Evolutionary conservation across 805 yeast genomes (phyloP).

Genomic region (Kodamaea kakaduensis): DNA sequence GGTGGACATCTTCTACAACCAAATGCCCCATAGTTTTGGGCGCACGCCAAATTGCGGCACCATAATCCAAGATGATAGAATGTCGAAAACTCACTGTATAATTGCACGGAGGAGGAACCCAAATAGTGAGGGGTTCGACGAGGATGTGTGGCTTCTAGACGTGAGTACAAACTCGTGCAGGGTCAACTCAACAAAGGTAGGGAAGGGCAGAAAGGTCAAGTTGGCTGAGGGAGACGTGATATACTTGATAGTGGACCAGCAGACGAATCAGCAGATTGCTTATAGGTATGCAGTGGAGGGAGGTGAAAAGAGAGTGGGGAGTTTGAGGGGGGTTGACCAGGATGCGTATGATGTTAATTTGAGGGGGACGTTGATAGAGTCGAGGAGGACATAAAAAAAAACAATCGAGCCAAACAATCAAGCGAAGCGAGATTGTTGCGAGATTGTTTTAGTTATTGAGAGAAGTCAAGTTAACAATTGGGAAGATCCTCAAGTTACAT

Average conservation of each 20-base stretch:
- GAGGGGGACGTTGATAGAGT: constrained; percentile 6
- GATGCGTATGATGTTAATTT: constrained; percentile 8
- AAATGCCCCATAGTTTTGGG: constrained; percentile 68
- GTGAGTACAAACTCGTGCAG: constrained; percentile 76
- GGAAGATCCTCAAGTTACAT: no score
- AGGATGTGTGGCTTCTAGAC: constrained; percentile 78
- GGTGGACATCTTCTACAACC: constrained; percentile 62
- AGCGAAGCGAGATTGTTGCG: no score
- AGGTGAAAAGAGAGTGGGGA: constrained; percentile 1
- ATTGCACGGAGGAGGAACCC: constrained; percentile 43
- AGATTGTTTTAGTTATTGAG: not conserved
- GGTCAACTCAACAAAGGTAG: constrained; percentile 56
- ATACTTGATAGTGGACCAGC: constrained; percentile 60
- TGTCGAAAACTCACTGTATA: constrained; percentile 82
- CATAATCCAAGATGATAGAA: constrained; percentile 63
- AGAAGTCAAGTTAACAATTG: no score
- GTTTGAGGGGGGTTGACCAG: constrained; percentile 4
- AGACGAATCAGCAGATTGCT: constrained; percentile 48
- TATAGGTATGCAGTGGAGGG: constrained; percentile 27
- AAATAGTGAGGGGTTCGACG: constrained; percentile 48
- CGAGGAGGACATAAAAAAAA: not conserved
- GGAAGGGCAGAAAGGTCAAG: constrained; percentile 58
- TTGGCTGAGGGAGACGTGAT: constrained; percentile 64
- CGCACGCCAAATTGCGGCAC: constrained; percentile 61
- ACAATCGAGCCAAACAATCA: no score